These are phyloP conservation scores for Chalaropsis thielavioides DNA, from an alignment of 2,329 filamentous ascomycete species.

Conservation along the genomic window DNA sequence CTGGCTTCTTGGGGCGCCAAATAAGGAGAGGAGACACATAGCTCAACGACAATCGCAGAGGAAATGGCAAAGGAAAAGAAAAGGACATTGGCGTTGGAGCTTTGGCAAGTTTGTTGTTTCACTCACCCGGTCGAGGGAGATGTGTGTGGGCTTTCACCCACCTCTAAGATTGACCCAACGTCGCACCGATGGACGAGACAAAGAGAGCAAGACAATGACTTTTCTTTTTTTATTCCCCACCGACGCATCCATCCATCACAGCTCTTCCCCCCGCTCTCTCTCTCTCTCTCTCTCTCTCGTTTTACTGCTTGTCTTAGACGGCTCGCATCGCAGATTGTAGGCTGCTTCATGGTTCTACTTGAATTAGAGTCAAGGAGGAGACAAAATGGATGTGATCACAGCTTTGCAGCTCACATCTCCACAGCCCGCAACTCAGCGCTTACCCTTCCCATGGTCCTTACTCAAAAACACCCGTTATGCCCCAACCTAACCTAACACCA, in stretches of 20 bases:
- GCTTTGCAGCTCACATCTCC: background rate
- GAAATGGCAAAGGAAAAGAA: background rate
- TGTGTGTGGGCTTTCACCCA: background rate
- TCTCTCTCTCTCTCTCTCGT: too few relatives aligned
- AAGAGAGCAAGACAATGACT: background rate
- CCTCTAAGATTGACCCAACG: background rate
- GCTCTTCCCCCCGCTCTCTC: too few relatives aligned
- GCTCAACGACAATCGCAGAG: background rate
- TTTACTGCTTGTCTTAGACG: background rate
- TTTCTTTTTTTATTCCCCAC: background rate
- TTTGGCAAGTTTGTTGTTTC: conserved; percentile 1
- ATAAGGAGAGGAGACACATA: background rate
- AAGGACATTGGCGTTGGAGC: background rate
- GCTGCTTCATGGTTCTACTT: background rate
- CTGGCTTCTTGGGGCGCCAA: background rate
- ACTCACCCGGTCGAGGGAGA: background rate
- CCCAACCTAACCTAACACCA: background rate
- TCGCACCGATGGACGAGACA: background rate
- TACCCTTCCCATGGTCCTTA: background rate
- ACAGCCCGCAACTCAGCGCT: background rate
- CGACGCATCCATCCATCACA: background rate
- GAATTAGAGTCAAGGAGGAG: background rate
- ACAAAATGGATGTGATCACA: background rate
- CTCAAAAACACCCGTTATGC: background rate
- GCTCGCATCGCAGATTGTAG: background rate